A percentile compares a stretch with the other conserved stretches of the same genome.
Evolutionary conservation across 768 basidiomycete species (phyloP).

Genomic region (Suillus weaverae): DNA sequence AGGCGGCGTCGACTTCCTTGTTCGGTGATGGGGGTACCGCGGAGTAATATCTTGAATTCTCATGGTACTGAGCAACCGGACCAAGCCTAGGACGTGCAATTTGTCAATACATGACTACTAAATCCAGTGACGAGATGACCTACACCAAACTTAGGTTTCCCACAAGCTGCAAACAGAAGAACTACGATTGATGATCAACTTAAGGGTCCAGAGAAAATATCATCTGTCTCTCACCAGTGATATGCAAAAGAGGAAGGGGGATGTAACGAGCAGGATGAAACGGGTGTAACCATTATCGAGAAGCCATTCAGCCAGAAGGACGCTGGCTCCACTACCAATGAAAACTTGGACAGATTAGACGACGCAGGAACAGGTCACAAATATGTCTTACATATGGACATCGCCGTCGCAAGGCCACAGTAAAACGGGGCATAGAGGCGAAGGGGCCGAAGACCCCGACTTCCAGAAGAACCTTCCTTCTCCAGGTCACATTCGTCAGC

Average conservation of each 20-base stretch:
- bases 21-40: slow-evolving; percentile 61
- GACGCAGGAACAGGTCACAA: slow-evolving; percentile 1
- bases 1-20: slow-evolving; percentile 56
- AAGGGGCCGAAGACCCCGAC: slow-evolving; percentile 41
- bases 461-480: slow-evolving; percentile 41
- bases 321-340: slow-evolving; percentile 57
- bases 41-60: slow-evolving; percentile 84
- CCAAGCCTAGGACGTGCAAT: slow-evolving; percentile 50
- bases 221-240: slow-evolving; percentile 52
- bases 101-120: slow-evolving; percentile 1
- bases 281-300: slow-evolving; percentile 62
- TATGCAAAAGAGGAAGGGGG: slow-evolving; percentile 75
- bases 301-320: slow-evolving; percentile 65
- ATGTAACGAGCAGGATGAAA: slow-evolving; percentile 62
- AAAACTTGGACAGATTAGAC: slow-evolving; percentile 51
- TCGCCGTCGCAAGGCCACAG: slow-evolving; percentile 60
- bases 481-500: slow-evolving; percentile 46
- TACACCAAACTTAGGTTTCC: slow-evolving; percentile 63
- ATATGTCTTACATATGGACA: slow-evolving; percentile 57
- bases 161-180: slow-evolving; percentile 72
- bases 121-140: slow-evolving; percentile 21
- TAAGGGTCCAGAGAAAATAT: neutral
- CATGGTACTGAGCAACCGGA: slow-evolving; percentile 81
- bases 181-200: slow-evolving; percentile 40
- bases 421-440: slow-evolving; percentile 75